Evolutionary conservation across 306 rosid species (phyloP), one percentile per base, ranked within the genome.

Genomic region (Abrus precatorius): DNA sequence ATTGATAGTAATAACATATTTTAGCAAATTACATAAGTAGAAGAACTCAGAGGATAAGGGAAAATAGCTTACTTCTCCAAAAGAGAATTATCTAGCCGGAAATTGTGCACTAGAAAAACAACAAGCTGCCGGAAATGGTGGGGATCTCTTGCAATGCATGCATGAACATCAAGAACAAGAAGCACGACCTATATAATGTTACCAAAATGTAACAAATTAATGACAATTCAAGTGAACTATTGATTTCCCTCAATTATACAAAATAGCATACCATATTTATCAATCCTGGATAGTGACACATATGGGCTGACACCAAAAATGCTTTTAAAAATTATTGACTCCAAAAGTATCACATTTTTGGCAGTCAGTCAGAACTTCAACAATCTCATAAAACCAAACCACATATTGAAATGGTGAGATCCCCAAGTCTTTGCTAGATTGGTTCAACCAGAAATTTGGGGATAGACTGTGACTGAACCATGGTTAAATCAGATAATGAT

Each of bases 161-260:
- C 98, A 86, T 91, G 98, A 87, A 95, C 90, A 67, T 95, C 97
- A 29, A 95, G 97, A 84, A 91, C 99, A 77, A 95, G 91, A 66
- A 95, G 98, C 81, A 95, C 99, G 74, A 95, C 99, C 99, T 95
- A 78, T 60, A 72, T 56, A 78, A 63, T 41, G 60, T 75, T 52
- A 57, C 48, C 72, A 11, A 74, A 69, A 20, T 34, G 56, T 77
- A 52, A 74, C 32, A 53, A 77, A 69, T 84, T 69, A 77, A 59
- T 54, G 34, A 54, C 9, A 47, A 67, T 43, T 68, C 79, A 71
- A 43, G 74, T 53, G 68, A 47, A 66, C 9, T 38, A 7, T 41
- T 64, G 44, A 60, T 53, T 53, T 80, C 74, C 66, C 43, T 28
- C 20, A 62, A 65, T 50, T 60, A 60, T 33, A 53, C 7, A 40